Evolutionary conservation across 169 alveolate genomes (phyloP).

Genomic region (Eimeria mitis): DNA sequence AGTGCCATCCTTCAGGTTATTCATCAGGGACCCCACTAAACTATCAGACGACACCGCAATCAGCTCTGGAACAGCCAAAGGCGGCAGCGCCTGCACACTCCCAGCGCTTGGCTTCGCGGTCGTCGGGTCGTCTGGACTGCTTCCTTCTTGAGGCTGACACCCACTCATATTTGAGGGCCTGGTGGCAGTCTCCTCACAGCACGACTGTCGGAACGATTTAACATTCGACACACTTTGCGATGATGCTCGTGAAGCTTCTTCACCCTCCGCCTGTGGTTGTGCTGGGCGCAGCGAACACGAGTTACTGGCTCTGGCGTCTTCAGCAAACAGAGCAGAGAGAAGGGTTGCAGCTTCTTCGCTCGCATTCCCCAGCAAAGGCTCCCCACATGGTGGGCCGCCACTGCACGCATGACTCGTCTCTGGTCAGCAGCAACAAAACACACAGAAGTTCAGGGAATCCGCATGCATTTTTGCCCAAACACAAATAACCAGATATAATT

Average conservation of each 20-base stretch:
- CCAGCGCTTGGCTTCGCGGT: background rate
- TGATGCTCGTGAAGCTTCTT: background rate
- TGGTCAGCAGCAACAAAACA: constrained; percentile 22
- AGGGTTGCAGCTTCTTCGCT: background rate
- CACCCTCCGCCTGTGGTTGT: background rate
- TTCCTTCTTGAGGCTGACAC: constrained; percentile 8
- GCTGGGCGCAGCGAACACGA: background rate
- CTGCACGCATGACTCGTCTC: background rate
- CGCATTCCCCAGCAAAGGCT: background rate
- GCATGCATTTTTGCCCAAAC: background rate
- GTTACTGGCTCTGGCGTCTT: constrained; percentile 55
- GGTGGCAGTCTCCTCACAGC: background rate
- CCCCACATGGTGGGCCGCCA: constrained; percentile 5
- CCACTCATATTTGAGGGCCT: background rate
- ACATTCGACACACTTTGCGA: background rate
- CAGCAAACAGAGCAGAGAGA: constrained; percentile 41
- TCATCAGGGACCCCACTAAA: constrained; percentile 8
- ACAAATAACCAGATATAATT: background rate
- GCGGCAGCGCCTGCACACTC: background rate
- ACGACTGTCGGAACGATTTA: background rate
- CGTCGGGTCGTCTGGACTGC: background rate
- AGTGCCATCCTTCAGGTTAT: constrained; percentile 21
- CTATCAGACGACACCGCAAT: constrained; percentile 30
- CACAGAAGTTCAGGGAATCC: background rate
- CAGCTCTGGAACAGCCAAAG: background rate